phyloP scores from a whole-genome alignment of 176 grass and related monocot species.

The Puya raimondii region DNA sequence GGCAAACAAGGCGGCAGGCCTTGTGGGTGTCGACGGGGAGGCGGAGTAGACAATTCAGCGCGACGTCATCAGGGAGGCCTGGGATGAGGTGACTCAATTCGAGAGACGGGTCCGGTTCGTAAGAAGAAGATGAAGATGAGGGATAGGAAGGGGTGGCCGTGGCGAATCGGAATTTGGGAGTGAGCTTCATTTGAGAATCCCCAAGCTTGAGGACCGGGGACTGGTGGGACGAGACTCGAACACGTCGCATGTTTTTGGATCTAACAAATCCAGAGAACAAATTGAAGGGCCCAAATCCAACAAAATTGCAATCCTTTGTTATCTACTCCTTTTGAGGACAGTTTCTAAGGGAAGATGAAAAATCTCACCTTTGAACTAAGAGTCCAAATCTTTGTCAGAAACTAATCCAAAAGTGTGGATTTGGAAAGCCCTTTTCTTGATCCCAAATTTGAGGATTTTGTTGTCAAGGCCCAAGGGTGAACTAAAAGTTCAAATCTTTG shows the following conservation, averaged over 20 bases:
- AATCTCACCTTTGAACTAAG: no score
- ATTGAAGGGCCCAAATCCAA: not conserved
- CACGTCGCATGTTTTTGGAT: slow-evolving; percentile 52
- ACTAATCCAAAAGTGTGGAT: no score
- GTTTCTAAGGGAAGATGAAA: no score
- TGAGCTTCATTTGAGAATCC: slow-evolving; percentile 66
- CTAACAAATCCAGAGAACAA: not conserved
- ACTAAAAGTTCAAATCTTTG: no score
- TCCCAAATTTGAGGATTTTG: no score
- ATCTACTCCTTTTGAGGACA: no score
- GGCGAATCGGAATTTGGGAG: slow-evolving; percentile 59
- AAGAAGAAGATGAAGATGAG: not conserved
- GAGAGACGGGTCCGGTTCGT: slow-evolving; percentile 2
- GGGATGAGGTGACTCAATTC: slow-evolving; percentile 51
- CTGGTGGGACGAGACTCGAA: slow-evolving; percentile 74
- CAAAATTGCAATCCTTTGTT: no score
- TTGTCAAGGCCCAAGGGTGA: no score
- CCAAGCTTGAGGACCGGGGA: slow-evolving; percentile 80
- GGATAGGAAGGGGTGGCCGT: not conserved
- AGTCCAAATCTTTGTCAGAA: no score
- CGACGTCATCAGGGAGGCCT: slow-evolving; percentile 74
- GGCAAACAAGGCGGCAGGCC: slow-evolving; percentile 65
- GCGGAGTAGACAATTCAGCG: slow-evolving; percentile 76
- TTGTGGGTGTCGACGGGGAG: slow-evolving; percentile 45
- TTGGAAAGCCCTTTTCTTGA: no score